phyloP scores from a whole-genome alignment of 176 grass and related monocot genomes.

The Oryza nivara region DNA sequence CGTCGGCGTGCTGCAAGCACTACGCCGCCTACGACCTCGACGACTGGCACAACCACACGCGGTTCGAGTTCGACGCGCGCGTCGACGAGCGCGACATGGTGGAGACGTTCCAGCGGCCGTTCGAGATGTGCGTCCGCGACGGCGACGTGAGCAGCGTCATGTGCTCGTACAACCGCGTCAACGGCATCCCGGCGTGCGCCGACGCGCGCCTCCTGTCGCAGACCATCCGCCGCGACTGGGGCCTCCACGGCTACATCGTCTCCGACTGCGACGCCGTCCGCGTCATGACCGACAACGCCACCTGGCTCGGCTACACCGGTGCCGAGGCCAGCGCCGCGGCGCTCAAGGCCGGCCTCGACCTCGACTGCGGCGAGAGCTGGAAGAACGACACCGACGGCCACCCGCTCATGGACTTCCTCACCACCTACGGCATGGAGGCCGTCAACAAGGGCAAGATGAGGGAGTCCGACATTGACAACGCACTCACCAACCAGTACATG shows the following conservation, averaged over 20 bases:
- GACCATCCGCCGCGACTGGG: slow-evolving; percentile 51
- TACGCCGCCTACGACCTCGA: slow-evolving; percentile 63
- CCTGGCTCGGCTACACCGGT: slow-evolving; percentile 41
- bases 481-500: slow-evolving; percentile 59
- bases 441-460: slow-evolving; percentile 44
- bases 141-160: slow-evolving; percentile 57
- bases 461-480: slow-evolving; percentile 67
- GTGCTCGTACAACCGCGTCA: slow-evolving; percentile 69
- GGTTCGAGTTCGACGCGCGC: slow-evolving; percentile 55
- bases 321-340: slow-evolving; percentile 46
- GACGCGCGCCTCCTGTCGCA: slow-evolving; percentile 48
- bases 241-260: slow-evolving; percentile 64
- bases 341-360: slow-evolving; percentile 43
- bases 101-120: slow-evolving; percentile 57
- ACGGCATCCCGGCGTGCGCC: slow-evolving; percentile 53
- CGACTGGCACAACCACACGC: slow-evolving; percentile 40
- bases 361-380: slow-evolving; percentile 55
- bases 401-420: slow-evolving; percentile 37
- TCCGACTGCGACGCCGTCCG: slow-evolving; percentile 63
- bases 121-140: slow-evolving; percentile 56
- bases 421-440: slow-evolving; percentile 38
- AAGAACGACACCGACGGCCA: slow-evolving; percentile 2
- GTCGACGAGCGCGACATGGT: slow-evolving; percentile 58
- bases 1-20: slow-evolving; percentile 64
- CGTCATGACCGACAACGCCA: slow-evolving; percentile 36